Evolutionary conservation across 148 eudicot genomes (phyloP), one percentile per base, ranked within the genome.

Genomic region (Diospyros kaki): DNA sequence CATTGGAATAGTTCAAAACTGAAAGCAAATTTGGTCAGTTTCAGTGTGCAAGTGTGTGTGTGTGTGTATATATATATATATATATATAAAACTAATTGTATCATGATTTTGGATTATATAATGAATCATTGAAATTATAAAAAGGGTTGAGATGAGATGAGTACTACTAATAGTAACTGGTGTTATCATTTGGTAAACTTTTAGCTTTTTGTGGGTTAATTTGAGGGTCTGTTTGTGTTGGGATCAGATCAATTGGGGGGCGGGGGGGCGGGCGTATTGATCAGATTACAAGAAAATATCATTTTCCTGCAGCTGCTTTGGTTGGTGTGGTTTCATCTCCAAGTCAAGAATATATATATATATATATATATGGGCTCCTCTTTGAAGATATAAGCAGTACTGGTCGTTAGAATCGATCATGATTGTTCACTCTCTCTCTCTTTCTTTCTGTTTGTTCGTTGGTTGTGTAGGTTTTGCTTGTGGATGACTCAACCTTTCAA

Each of bases 311-410:
- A 48, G 15, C 2, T 56, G 5, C 18, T 2, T 48, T 48, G 56
- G 60, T 60, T 71, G 54, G 51, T 68, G 9, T 78, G 64, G 70
- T 72, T 78, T 72, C 58, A 43, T 66, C 72, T 72, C 58, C 71
- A 78, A 78, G 80, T 64, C 9, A 72, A 9, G 76, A 64, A 48
- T 72, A 48, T 48, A 8, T 8, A 48, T 48, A 28, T 28, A 28
- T 28, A 28, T 28, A 28, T 28, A 28, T 28, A 28, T 28, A 28
- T 28, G 28, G 70, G 75, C 66, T 8, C 2, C 42, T 46, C 66
- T 46, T 46, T 58, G 66, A 28, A 28, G 28, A 28, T 28, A 28
- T 28, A 72, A 46, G 67, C 17, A 73, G 60, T 4, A 48, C 6
- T 45, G 66, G 75, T 60, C 18, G 75, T 60, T 73, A 60, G 43